Evolutionary conservation across 2,329 filamentous ascomycete species (phyloP), one percentile per base, ranked within the genome.

Genomic region (Davidsoniella australis): DNA sequence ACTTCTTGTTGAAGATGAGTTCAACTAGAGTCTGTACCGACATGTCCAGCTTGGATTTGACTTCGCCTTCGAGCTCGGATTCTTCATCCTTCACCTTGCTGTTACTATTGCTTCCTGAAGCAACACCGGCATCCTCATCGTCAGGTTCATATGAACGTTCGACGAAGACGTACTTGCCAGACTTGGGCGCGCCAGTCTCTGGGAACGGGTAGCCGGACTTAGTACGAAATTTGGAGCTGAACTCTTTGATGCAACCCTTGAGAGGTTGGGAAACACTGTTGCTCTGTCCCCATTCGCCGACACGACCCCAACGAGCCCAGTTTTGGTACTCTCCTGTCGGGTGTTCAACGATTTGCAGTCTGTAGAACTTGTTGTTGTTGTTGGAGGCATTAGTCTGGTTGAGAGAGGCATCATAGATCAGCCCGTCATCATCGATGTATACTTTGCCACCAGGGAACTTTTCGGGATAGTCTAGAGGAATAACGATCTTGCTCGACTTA

Each of bases 361-460:
- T 75, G 58, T 88, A 89, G 61, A 88, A 89, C 56, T 91, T 91
- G 62, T 91, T 89, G 62, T 83, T 82, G 59, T 89, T 91, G 43
- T 71, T 63, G 0, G 68, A 65, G 0, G 82, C 68, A 56, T 86
- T 83, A 9, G 85, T 82, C 60, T 88, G 82, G 56, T 88, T 91
- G 42, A 93, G 67, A 0, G 82, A 78, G 0, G 82, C 85, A 59
- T 93, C 85, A 61, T 76, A 89, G 44, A 89, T 85, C 49, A 81
- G 64, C 17, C 77, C 76, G 38, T 72, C 63, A 1, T 72, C 63
- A 53, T 80, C 80, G 50, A 89, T 73, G 58, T 82, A 78, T 29
- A 93, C 84, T 16, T 64, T 58, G 39, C 65, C 68, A 12, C 56
- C 59, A 9, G 51, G 6, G 2, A 67, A 57, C 2, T 60, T 57